A percentile compares a stretch with the other conserved stretches of the same genome.
Conservation (phyloP, 495 filamentous ascomycete genomes). For the Collariella sp. region DNA sequence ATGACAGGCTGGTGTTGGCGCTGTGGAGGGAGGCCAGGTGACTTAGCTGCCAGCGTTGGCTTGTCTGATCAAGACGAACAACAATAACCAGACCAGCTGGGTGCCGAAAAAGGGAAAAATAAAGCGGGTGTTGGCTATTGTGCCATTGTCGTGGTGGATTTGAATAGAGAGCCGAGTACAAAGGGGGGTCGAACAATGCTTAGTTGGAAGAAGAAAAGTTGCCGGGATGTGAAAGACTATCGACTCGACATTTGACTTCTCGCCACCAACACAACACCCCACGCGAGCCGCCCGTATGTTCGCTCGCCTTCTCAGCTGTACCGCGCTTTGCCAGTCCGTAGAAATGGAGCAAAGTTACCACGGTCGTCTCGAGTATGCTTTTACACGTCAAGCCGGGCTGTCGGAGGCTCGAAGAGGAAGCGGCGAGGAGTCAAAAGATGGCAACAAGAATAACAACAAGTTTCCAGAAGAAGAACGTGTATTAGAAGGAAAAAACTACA, state of each 20-base stretch:
- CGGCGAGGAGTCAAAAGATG: not conserved
- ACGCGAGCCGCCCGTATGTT: not conserved
- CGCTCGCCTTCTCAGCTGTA: not conserved
- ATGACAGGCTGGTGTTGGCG: not conserved
- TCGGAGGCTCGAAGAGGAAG: not conserved
- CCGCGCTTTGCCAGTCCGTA: not conserved
- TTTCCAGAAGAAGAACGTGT: too few relatives aligned
- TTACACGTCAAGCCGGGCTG: too few relatives aligned
- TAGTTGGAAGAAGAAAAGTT: not conserved
- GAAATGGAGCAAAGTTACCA: not conserved
- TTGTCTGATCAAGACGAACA: slow-evolving; percentile 2
- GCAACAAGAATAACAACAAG: too few relatives aligned
- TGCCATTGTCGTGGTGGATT: not conserved
- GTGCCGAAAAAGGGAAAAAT: not conserved
- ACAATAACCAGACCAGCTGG: slow-evolving; percentile 14
- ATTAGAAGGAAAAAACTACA: too few relatives aligned
- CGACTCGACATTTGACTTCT: not conserved
- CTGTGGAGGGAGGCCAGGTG: not conserved
- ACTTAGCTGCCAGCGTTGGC: slow-evolving; percentile 15
- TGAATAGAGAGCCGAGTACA: not conserved
- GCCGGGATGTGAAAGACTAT: not conserved
- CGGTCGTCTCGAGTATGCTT: too few relatives aligned
- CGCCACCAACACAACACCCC: not conserved
- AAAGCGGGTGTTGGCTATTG: not conserved
- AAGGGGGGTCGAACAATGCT: not conserved